Evolutionary conservation across 163 green algal genomes (phyloP).

Genomic region (Chlamydomonas reinhardtii): DNA sequence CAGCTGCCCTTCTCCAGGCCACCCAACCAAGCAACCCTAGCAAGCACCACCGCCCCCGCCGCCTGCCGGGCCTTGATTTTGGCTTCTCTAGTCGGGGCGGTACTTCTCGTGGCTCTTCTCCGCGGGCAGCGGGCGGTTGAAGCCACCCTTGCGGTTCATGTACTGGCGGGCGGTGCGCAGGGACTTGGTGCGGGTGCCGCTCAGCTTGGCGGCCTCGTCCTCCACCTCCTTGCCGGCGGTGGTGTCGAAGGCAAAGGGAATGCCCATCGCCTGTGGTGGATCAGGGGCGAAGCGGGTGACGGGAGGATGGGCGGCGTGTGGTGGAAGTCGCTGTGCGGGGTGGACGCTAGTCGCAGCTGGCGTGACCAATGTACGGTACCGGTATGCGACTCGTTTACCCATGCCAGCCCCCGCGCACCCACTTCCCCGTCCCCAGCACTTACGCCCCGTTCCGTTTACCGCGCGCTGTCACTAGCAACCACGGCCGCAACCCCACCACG

Average conservation of each 20-base stretch:
- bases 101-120: constrained; percentile 79
- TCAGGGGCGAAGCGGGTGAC: too few relatives aligned
- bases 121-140: constrained; percentile 89
- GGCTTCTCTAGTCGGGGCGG: constrained; percentile 3
- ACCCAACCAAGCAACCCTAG: background rate
- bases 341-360: too few relatives aligned
- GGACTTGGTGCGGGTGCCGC: constrained; percentile 80
- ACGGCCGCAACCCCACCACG: too few relatives aligned
- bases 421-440: background rate
- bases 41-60: background rate
- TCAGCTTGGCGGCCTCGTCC: constrained; percentile 78
- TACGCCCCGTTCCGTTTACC: too few relatives aligned
- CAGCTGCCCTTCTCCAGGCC: background rate
- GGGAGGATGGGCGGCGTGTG: too few relatives aligned
- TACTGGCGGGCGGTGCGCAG: constrained; percentile 89
- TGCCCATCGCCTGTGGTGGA: constrained; percentile 80
- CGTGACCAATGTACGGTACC: too few relatives aligned
- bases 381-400: too few relatives aligned
- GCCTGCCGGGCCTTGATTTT: too few relatives aligned
- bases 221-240: constrained; percentile 81
- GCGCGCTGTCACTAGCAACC: too few relatives aligned
- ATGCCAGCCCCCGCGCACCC: background rate
- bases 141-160: constrained; percentile 95
- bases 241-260: constrained; percentile 91
- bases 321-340: too few relatives aligned